Percentiles rank a stretch among this genome's conserved stretches.
Evolutionary conservation across 2,329 filamentous ascomycete species (phyloP).

Genomic region (Grosmannia huntii): DNA sequence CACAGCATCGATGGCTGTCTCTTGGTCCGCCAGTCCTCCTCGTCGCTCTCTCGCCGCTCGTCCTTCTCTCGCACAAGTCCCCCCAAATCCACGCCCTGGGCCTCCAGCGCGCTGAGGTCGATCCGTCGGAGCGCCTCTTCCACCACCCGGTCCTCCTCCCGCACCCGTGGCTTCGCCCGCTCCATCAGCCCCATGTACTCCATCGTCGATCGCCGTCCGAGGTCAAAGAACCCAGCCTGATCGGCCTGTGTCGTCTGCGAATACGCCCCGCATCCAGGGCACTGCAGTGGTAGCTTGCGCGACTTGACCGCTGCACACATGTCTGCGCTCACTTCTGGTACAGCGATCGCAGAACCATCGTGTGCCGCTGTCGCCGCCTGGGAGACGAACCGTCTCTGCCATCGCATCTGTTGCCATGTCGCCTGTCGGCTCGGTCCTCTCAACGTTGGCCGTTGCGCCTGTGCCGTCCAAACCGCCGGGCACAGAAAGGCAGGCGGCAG

Average conservation of each 20-base stretch:
- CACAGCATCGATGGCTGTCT: conserved; percentile 48
- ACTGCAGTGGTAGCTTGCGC: conserved; percentile 37
- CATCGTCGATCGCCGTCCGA: conserved; percentile 36
- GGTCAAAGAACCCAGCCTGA: conserved; percentile 45
- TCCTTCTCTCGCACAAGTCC: conserved; percentile 15
- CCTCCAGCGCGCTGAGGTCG: conserved; percentile 23
- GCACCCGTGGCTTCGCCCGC: conserved; percentile 9
- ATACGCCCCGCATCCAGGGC: conserved; percentile 52
- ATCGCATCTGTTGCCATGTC: neutral
- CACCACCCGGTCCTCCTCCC: conserved; percentile 33
- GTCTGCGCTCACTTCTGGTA: neutral
- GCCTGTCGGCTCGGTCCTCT: neutral
- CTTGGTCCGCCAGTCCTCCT: neutral
- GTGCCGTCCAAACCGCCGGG: conserved; percentile 3
- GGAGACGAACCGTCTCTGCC: neutral
- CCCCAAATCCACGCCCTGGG: conserved; percentile 31
- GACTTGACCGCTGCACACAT: too few relatives aligned
- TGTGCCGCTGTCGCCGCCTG: neutral
- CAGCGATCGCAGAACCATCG: neutral
- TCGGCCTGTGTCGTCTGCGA: conserved; percentile 40
- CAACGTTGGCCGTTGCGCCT: neutral
- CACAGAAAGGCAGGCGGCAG: conserved; percentile 10
- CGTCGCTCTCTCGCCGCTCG: neutral
- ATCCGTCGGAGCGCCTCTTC: conserved; percentile 30
- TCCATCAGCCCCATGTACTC: conserved; percentile 30